Base-by-base conservation (phyloP, 2,329 filamentous ascomycete genomes). In the Paradendryphiella salina region DNA sequence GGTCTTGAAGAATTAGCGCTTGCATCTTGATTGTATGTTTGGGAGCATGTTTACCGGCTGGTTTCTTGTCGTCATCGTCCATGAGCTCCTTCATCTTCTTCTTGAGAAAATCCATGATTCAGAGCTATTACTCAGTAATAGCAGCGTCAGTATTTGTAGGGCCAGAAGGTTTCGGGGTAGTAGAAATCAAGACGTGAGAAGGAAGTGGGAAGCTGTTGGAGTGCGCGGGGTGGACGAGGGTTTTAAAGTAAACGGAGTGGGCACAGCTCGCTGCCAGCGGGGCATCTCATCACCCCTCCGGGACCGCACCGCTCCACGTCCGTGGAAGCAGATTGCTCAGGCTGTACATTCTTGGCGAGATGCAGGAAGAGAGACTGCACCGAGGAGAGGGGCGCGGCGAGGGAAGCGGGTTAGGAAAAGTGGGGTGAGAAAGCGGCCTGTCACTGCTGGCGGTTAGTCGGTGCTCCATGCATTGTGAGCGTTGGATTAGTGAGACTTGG, bases 71-170 rank as follows among this genome's bases (percentile, higher is more conserved):
- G 52, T 74, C 71, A 37, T 75, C 71, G 45, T 75, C 71, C 48
- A 76, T 64, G 54, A 77, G 66, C 55, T 77, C 74, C 57, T 75
- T 75, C 63, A 75, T 76, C 56, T 77, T 72, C 54, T 78, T 77
- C 64, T 76, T 76, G 57, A 77, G 70, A 54, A 78, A 77, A 46
- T 76, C 76, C 75, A 78, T 77, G 35, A 6, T 48, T 44, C 40
- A 20, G 20, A 37, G 10, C 17, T 38, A 33, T 21, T 33, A 32
- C 9, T 26, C 10, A 41, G 35, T 23, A 54, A 39, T 28, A 26
- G 15, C 20, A 26, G 37, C 33, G 8, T 20, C 11, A 14, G 32
- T 9, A 7, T 14, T 28, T 10, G 15, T 11, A 36, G 26, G 14
- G 5, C 5, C 17, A n/a, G 17, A 34, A 20, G 7, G 13, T 13